Conservation (phyloP, 176 grass and related monocot genomes). For the Microstegium vimineum region DNA sequence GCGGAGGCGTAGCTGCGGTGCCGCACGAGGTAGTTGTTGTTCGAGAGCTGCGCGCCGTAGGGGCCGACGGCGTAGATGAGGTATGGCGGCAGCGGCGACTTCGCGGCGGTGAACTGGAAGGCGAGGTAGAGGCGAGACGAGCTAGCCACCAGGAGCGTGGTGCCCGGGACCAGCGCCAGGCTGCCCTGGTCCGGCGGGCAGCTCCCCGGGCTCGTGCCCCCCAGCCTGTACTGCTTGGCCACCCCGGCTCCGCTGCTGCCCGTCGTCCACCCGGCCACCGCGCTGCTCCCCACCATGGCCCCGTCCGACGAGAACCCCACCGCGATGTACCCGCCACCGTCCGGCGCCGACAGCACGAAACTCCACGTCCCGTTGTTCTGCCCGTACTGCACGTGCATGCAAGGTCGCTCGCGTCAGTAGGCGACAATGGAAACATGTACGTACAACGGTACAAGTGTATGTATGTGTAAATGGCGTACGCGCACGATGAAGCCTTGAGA, state of each 20-base stretch:
- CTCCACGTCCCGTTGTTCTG: constrained; percentile 41
- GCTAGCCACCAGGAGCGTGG: constrained; percentile 35
- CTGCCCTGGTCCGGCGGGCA: constrained; percentile 61
- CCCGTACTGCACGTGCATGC: constrained; percentile 29
- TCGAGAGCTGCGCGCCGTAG: constrained; percentile 19
- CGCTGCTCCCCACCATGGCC: constrained; percentile 59
- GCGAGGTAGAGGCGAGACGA: constrained; percentile 61
- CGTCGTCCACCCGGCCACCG: constrained; percentile 53
- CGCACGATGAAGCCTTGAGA: constrained; percentile 55
- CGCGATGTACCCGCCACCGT: constrained; percentile 47
- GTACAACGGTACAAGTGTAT: not conserved
- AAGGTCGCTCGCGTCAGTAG: not conserved
- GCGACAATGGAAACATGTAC: not conserved
- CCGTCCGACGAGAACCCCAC: constrained; percentile 64
- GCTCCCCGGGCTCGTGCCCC: constrained; percentile 32
- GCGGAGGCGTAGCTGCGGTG: constrained; percentile 38
- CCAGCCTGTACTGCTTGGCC: constrained; percentile 59
- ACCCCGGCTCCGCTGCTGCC: constrained; percentile 29
- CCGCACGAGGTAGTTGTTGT: constrained; percentile 30
- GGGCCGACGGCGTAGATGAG: constrained; percentile 71
- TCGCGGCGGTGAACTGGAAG: constrained; percentile 36
- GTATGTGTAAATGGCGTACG: not conserved
- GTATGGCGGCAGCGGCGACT: constrained; percentile 27
- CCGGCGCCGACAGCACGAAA: constrained; percentile 71
- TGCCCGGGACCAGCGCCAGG: constrained; percentile 40